Conservation (phyloP, 108 stramenopile genomes). For the Epipyxis sp. region DNA sequence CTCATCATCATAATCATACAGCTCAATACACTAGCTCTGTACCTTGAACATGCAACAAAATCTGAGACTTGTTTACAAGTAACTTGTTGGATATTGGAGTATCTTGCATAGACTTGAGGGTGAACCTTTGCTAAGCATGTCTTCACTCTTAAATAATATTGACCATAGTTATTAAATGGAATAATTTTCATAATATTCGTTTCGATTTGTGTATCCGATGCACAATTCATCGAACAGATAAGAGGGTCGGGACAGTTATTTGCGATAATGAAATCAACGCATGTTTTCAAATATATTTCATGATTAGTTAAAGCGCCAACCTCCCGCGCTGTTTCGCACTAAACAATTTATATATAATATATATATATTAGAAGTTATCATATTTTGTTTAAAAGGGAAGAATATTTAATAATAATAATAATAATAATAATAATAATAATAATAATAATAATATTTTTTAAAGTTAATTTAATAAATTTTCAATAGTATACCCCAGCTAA, state of each 20-base stretch:
- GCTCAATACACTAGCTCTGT: too few species aligned
- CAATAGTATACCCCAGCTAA: conserved; percentile 5
- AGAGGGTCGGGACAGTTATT: conserved; percentile 22
- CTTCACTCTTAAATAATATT: neutral
- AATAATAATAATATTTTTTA: neutral
- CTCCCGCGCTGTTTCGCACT: neutral
- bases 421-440: too few species aligned
- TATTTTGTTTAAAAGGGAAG: too few species aligned
- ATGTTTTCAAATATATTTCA: neutral
- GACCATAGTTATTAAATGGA: conserved; percentile 30
- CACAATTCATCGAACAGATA: conserved; percentile 28
- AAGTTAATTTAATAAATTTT: neutral
- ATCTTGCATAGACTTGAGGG: neutral
- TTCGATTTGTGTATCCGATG: conserved; percentile 12
- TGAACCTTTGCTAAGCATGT: neutral
- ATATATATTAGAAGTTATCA: too few species aligned
- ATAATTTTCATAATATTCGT: neutral
- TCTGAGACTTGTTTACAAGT: neutral
- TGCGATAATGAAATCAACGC: conserved; percentile 9
- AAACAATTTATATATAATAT: too few species aligned
- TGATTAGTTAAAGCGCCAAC: conserved; percentile 3
- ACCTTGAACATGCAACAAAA: neutral
- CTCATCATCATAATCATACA: too few species aligned
- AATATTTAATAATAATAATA: too few species aligned
- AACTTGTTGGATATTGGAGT: neutral